Conservation (phyloP, 345 rosid genomes). For the Nasturtium officinale region DNA sequence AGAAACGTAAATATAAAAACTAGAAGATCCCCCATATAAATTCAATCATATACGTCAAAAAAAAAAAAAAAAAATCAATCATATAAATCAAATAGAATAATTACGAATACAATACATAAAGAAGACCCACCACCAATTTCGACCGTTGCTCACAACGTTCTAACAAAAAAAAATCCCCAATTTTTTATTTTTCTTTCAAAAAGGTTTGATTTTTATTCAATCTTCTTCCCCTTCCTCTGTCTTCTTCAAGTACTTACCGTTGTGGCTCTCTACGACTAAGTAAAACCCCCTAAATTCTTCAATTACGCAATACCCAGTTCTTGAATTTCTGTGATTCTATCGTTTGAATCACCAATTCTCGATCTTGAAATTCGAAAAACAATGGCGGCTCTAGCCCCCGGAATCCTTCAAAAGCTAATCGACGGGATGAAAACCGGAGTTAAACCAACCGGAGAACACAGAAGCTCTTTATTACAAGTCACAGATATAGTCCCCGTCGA, state of each 20-base stretch:
- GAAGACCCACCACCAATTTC: slow-evolving; percentile 36
- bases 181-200: background rate
- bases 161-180: background rate
- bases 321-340: slow-evolving; percentile 9
- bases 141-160: slow-evolving; percentile 45
- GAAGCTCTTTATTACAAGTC: slow-evolving; percentile 86
- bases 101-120: slow-evolving; percentile 4
- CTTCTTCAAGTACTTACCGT: slow-evolving; percentile 36
- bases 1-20: slow-evolving; percentile 17
- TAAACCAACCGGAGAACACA: slow-evolving; percentile 82
- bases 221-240: slow-evolving; percentile 2
- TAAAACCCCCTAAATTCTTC: slow-evolving; percentile 6
- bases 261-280: slow-evolving; percentile 25
- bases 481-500: slow-evolving; percentile 94
- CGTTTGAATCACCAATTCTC: background rate
- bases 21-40: slow-evolving; percentile 16
- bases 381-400: slow-evolving; percentile 88
- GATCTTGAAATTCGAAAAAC: background rate
- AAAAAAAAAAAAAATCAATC: background rate
- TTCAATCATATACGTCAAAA: slow-evolving; percentile 1
- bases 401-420: slow-evolving; percentile 73
- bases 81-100: slow-evolving; percentile 10
- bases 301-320: slow-evolving; percentile 24
- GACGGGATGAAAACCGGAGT: slow-evolving; percentile 84
- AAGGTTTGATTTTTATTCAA: background rate